Evolutionary conservation across 495 filamentous ascomycete species (phyloP), one percentile per base, ranked within the genome.

Genomic region (Jackrogersella multiformis): DNA sequence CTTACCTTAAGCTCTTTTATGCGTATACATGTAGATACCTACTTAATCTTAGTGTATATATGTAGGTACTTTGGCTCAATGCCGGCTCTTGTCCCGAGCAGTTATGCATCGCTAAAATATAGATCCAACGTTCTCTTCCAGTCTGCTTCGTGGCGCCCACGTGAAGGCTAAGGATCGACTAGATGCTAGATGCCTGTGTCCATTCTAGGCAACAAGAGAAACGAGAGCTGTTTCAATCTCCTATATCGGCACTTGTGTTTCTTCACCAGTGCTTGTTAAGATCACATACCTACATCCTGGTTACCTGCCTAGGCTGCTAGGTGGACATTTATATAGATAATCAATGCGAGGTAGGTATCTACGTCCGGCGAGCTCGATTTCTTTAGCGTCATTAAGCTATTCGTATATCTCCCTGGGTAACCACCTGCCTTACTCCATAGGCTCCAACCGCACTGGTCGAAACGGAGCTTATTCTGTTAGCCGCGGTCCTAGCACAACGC

Each of bases 231-330:
- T 21, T 39, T 35, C 20, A 44, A 44, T 34, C 58, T 61, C 58
- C 58, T 61, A 61, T 61, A 61, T 61, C 58, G 58, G 58, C 48
- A 41, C 10, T 21, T 41, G 30, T 24, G 10, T 12, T 26, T 46
- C 20, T 46, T 26, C 42, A 12, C 21, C 42, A 46, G 42, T 24
- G 20, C 23, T 46, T 24, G 10, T 24, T 3, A 30, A 30, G 26
- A 4, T 30, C 26, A n/a, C n/a, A n/a, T n/a, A n/a, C n/a, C n/a
- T n/a, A n/a, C n/a, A n/a, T n/a, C n/a, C n/a, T n/a, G n/a, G n/a
- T n/a, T n/a, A n/a, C n/a, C n/a, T n/a, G n/a, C n/a, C n/a, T n/a
- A n/a, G n/a, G n/a, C n/a, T n/a, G n/a, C n/a, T n/a, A n/a, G n/a
- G n/a, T n/a, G n/a, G n/a, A n/a, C n/a, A n/a, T n/a, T n/a, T n/a